Evolutionary conservation across 2,329 filamentous ascomycete species (phyloP).

Genomic region (Bertia moriformis): DNA sequence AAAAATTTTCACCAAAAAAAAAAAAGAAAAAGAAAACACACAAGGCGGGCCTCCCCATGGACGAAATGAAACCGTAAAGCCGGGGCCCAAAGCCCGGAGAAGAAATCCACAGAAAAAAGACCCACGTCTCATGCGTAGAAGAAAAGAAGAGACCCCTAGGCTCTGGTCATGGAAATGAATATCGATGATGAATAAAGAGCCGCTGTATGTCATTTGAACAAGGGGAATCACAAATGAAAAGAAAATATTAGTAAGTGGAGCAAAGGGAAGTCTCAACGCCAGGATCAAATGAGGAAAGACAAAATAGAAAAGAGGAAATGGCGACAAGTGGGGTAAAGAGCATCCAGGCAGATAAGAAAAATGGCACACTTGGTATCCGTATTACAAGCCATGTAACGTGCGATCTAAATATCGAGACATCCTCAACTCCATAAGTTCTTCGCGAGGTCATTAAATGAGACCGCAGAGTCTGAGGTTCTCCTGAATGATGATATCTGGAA

Average conservation of each 20-base stretch:
- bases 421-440: constrained; percentile 2
- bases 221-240: constrained; percentile 3
- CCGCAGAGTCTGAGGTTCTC: constrained; percentile 95
- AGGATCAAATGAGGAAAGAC: constrained; percentile 7
- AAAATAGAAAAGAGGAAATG: constrained; percentile 7
- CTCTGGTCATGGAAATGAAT: too few species aligned
- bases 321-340: constrained; percentile 5
- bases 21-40: too few species aligned
- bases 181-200: not conserved
- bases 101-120: constrained; percentile 9
- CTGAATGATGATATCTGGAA: constrained; percentile 94
- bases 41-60: too few species aligned
- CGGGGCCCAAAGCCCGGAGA: constrained; percentile 7
- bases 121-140: not conserved
- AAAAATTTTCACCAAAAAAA: too few species aligned
- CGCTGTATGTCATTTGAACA: not conserved
- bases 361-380: constrained; percentile 5
- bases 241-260: constrained; percentile 8
- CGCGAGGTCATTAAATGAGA: constrained; percentile 63
- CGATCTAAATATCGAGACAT: constrained; percentile 1
- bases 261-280: constrained; percentile 7
- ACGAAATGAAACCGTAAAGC: constrained; percentile 9
- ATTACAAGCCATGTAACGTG: constrained; percentile 3
- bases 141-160: too few species aligned
- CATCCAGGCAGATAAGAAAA: constrained; percentile 5